Evolutionary conservation across 371 early-diverging fungal genomes (phyloP).

Genomic region (Massospora cicadina): DNA sequence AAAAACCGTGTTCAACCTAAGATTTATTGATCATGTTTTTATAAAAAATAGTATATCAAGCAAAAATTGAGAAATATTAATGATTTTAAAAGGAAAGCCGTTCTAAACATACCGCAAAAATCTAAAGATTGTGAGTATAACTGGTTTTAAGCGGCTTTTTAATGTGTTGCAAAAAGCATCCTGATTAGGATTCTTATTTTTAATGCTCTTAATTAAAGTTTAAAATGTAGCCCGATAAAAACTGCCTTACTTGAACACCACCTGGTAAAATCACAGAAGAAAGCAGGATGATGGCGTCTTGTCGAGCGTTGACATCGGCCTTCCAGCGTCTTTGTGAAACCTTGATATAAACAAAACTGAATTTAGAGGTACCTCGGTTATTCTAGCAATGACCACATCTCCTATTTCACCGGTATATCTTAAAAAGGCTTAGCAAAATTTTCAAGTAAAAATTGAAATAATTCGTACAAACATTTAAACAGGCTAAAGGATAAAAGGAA

Average conservation of each 20-base stretch:
- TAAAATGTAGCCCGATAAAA: no score
- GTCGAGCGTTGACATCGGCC: constrained; percentile 81
- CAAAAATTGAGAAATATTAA: no score
- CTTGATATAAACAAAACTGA: constrained; percentile 13
- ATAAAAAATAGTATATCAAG: no score
- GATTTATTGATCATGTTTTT: no score
- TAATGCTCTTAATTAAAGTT: constrained; percentile 2
- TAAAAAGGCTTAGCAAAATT: no score
- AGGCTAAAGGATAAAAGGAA: not conserved
- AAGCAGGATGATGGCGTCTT: constrained; percentile 76
- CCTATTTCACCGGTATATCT: constrained; percentile 89
- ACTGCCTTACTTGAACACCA: constrained; percentile 59
- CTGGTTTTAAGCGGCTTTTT: no score
- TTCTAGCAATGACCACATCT: constrained; percentile 95
- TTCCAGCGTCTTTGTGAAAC: constrained; percentile 88
- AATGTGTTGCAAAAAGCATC: no score
- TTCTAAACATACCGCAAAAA: no score
- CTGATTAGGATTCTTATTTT: no score
- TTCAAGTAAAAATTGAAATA: not conserved
- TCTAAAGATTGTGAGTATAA: constrained; percentile 1
- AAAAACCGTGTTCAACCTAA: no score
- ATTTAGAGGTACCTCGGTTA: constrained; percentile 55
- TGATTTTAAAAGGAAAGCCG: no score
- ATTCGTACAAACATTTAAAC: not conserved
- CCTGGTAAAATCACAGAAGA: constrained; percentile 95